Base-by-base conservation (phyloP, 2,329 filamentous ascomycete species). In the Cryphonectria parasitica region DNA sequence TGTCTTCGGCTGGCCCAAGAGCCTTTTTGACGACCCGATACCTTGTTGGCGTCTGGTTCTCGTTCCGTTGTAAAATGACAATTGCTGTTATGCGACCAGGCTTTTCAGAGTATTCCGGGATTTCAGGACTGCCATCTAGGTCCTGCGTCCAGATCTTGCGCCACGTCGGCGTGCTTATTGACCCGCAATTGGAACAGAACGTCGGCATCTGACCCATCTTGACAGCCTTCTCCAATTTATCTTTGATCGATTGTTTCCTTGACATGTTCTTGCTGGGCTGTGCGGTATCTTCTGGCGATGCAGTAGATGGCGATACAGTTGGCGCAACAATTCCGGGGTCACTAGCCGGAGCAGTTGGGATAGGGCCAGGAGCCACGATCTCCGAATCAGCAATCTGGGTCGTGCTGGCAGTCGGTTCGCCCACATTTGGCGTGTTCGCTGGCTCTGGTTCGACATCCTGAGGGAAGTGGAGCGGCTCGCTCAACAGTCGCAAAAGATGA, bases 161-260 rank as follows among this genome's bases (percentile, higher is more conserved):
- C 96, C 96, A 99, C 0, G 95, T 98, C 0, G 95, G 93, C 0
- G 96, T 99, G 76, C 98, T 93, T 70, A 99, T 97, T 8, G 94
- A 92, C 7, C 96, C 96, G 76, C 96, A 99, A 76, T 98, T 97
- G 73, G 89, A 89, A 79, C 96, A 99, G 77, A 91, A 98, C 0
- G 92, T 91, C 0, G 96, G 96, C 85, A 95, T 91, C 74, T 94
- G 88, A 6, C 96, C 96, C 68, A 89, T 89, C n/a, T 86, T 86
- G 68, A 98, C 90, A 0, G 89, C 89, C 54, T 83, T 82, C 74
- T 90, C 86, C 1, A 91, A 77, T 58, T 86, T 86, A 73, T 89
- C 86, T 76, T 85, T 86, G 74, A 89, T 89, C 2, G 87, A 83
- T 61, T 86, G 82, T 74, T 92, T 92, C 76, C 90, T 89, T 2